These are phyloP conservation scores for Diplotaxis tenuifolia DNA, from an alignment of 345 rosid genomes.

Conservation along the genomic window DNA sequence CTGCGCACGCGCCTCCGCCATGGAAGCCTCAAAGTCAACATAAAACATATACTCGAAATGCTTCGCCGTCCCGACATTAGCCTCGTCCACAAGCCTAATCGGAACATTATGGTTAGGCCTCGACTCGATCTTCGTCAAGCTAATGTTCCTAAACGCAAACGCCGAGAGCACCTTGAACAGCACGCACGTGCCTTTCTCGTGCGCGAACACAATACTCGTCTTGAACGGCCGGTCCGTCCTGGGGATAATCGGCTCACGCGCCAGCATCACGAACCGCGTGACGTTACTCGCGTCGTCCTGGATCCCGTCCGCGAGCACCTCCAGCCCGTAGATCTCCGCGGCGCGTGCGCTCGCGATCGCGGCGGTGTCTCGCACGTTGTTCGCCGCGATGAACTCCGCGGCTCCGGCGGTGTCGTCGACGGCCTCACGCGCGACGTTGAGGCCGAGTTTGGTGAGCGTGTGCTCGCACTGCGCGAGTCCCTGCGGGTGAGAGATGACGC, in stretches of 20 bases:
- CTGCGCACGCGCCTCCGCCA: slow-evolving; percentile 94
- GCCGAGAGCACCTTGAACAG: slow-evolving; percentile 91
- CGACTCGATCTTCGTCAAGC: slow-evolving; percentile 89
- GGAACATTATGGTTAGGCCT: slow-evolving; percentile 86
- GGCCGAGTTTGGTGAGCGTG: slow-evolving; percentile 74
- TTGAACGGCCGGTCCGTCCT: slow-evolving; percentile 93
- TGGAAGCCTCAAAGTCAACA: slow-evolving; percentile 90
- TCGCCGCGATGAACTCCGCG: slow-evolving; percentile 73
- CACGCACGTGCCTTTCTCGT: slow-evolving; percentile 86
- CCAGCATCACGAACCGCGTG: slow-evolving; percentile 90
- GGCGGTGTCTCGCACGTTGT: slow-evolving; percentile 74
- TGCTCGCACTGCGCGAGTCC: slow-evolving; percentile 91
- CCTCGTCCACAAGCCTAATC: slow-evolving; percentile 82
- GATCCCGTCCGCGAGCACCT: slow-evolving; percentile 77
- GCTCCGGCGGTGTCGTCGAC: slow-evolving; percentile 95
- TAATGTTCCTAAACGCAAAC: slow-evolving; percentile 87
- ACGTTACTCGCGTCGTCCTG: slow-evolving; percentile 91
- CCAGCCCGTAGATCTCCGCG: slow-evolving; percentile 78
- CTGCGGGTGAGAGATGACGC: slow-evolving; percentile 96
- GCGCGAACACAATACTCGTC: slow-evolving; percentile 96
- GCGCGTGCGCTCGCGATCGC: slow-evolving; percentile 96
- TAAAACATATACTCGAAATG: slow-evolving; percentile 97
- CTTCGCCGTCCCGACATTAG: slow-evolving; percentile 82
- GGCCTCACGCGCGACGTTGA: slow-evolving; percentile 82
- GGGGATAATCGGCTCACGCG: slow-evolving; percentile 96